Evolutionary conservation across 1,139 yeast species (phyloP).

Genomic region (Hansenula sp.): DNA sequence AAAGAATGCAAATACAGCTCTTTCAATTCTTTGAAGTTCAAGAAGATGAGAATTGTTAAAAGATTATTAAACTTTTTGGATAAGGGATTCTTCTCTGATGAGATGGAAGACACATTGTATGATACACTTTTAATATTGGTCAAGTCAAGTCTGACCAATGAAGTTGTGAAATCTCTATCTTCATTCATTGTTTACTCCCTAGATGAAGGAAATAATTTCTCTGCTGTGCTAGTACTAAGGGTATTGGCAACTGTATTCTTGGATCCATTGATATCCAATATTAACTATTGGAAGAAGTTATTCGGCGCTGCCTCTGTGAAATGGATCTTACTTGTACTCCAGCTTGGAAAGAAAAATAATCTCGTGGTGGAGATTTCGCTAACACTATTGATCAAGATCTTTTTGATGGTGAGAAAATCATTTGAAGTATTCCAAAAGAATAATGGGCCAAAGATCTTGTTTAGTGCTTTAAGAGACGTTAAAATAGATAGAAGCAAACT

Average conservation of each 20-base stretch:
- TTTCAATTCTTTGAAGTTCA: constrained; percentile 48
- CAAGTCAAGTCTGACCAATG: constrained; percentile 35
- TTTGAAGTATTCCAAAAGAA: constrained; percentile 47
- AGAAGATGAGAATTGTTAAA: constrained; percentile 49
- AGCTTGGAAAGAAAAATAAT: constrained; percentile 29
- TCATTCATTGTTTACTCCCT: constrained; percentile 38
- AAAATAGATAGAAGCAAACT: constrained; percentile 39
- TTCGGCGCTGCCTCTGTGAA: constrained; percentile 59
- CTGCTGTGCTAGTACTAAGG: constrained; percentile 15
- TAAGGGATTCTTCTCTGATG: constrained; percentile 33
- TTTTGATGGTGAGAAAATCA: constrained; percentile 45
- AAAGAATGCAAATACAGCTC: constrained; percentile 44
- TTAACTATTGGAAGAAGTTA: constrained; percentile 34
- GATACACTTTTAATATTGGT: constrained; percentile 35
- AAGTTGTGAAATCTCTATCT: constrained; percentile 35
- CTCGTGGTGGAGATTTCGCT: constrained; percentile 45
- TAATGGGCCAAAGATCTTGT: constrained; percentile 53
- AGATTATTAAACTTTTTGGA: constrained; percentile 51
- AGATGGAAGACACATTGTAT: constrained; percentile 30
- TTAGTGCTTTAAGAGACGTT: constrained; percentile 31
- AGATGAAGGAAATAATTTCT: constrained; percentile 20
- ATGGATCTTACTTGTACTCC: constrained; percentile 59
- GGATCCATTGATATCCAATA: constrained; percentile 20
- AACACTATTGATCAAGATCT: constrained; percentile 44
- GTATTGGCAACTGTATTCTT: constrained; percentile 14